Base-by-base conservation (phyloP, 2,329 filamentous ascomycete genomes). In the Diaporthe eres region DNA sequence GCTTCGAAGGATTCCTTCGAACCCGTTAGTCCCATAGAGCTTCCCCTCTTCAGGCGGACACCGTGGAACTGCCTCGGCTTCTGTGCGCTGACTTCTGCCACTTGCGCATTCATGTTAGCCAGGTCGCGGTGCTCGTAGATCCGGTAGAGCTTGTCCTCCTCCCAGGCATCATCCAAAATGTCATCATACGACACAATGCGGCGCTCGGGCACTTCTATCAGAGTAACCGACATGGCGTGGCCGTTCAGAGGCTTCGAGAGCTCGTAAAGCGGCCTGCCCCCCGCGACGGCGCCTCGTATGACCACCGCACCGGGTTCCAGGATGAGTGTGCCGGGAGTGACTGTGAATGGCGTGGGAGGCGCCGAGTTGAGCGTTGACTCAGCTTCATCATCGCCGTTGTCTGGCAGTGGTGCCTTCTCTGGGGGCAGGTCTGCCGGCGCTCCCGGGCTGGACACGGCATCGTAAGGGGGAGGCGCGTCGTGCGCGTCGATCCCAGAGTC, bases 291-390 rank as follows among this genome's bases (percentile, higher is more conserved):
- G 8, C 39, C 34, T 3, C 53, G 63, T 5, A 76, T 71, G 25
- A 65, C 37, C 22, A 31, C 10, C 5, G 63, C n/a, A 17, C 51
- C 39, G 3, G 63, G 74, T 5, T 57, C n/a, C 2, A 76, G 42
- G 19, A 76, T 15, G 17, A 76, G 63, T 3, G 61, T 74, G 3
- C 74, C 71, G 22, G 74, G 74, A 5, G 74, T 76, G 37, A 71
- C 44, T 8, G 63, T 71, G 55, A 76, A 76, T 4, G 74, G 74
- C 17, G 71, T 71, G 1, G 74, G 74, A 61, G 63, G 60, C 28
- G 39, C 63, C 4, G 49, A 19, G 28, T 51, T 25, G n/a, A 51
- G 28, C 28, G 47, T 57, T 53, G 70, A 31, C 19, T 49, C 53
- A 72, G 28, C 47, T 4, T 57, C 10, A 6, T 65, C 71, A 4